These are phyloP conservation scores for Oryza rufipogon DNA, from an alignment of 176 grass and related monocot genomes.

Conservation along the genomic window DNA sequence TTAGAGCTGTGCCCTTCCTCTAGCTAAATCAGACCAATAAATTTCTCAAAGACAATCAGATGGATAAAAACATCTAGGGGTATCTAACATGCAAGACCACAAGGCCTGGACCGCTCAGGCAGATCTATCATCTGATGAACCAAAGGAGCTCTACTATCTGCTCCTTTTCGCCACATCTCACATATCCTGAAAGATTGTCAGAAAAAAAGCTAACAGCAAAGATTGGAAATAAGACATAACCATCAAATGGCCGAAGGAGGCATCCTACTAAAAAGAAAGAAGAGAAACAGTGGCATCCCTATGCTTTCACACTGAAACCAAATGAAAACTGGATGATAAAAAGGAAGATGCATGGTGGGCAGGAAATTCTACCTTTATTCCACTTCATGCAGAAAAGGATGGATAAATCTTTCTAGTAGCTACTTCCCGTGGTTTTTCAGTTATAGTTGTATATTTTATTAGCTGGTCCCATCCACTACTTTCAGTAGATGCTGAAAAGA, in stretches of 20 bases:
- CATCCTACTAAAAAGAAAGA: constrained; percentile 47
- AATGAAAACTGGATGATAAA: constrained; percentile 42
- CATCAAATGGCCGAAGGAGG: constrained; percentile 43
- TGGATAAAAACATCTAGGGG: constrained; percentile 16
- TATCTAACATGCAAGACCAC: constrained; percentile 27
- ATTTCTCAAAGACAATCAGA: not conserved
- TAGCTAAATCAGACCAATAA: constrained; percentile 21
- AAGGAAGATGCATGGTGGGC: constrained; percentile 58
- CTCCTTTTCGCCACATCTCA: constrained; percentile 48
- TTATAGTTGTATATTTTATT: constrained; percentile 44
- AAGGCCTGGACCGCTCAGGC: constrained; percentile 30
- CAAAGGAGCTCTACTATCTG: constrained; percentile 36
- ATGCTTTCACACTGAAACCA: constrained; percentile 57
- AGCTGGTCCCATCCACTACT: constrained; percentile 46
- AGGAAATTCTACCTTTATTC: constrained; percentile 67
- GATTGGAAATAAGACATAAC: constrained; percentile 24
- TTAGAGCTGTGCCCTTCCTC: constrained; percentile 24
- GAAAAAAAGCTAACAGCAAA: constrained; percentile 37
- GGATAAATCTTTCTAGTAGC: constrained; percentile 54
- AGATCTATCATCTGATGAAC: constrained; percentile 41
- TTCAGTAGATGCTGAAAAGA: constrained; percentile 51
- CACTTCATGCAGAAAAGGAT: constrained; percentile 37
- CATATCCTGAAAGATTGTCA: constrained; percentile 44
- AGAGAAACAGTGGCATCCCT: constrained; percentile 50
- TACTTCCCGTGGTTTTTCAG: constrained; percentile 40